Evolutionary conservation across 257 asterid species (phyloP).

Genomic region (Linaria vulgaris): DNA sequence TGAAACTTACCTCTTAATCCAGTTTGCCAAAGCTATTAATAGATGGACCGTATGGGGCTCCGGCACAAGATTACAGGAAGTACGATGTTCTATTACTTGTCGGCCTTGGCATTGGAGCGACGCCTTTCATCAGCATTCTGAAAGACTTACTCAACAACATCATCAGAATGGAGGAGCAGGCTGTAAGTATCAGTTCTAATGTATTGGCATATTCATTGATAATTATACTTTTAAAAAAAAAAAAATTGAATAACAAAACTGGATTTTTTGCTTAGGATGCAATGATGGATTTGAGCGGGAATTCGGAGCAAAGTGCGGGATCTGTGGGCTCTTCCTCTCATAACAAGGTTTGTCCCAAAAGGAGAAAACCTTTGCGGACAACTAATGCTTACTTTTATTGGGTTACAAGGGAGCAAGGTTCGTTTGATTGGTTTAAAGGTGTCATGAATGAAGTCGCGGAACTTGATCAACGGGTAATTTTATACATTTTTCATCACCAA

Average conservation of each 20-base stretch:
- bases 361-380: constrained; percentile 59
- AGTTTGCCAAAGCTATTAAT: constrained; percentile 91
- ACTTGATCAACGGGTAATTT: constrained; percentile 81
- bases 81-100: constrained; percentile 86
- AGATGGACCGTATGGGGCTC: constrained; percentile 99
- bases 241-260: neutral
- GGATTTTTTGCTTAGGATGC: constrained; percentile 59
- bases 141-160: constrained; percentile 81
- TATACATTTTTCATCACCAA: neutral
- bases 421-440: constrained; percentile 97
- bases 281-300: constrained; percentile 55
- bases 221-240: neutral
- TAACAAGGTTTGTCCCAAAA: constrained; percentile 51
- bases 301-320: constrained; percentile 58
- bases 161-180: constrained; percentile 81
- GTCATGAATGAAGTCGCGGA: constrained; percentile 93
- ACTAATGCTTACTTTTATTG: constrained; percentile 94
- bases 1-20: constrained; percentile 36
- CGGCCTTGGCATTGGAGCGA: constrained; percentile 98
- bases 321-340: constrained; percentile 41
- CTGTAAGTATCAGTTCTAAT: constrained; percentile 48
- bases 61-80: constrained; percentile 85
- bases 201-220: neutral
- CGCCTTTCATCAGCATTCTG: constrained; percentile 89
- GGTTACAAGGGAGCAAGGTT: constrained; percentile 97